Percentiles rank a stretch among this genome's conserved stretches.
Conservation (phyloP, 495 filamentous ascomycete species). For the Thermothielavioides terrestris region DNA sequence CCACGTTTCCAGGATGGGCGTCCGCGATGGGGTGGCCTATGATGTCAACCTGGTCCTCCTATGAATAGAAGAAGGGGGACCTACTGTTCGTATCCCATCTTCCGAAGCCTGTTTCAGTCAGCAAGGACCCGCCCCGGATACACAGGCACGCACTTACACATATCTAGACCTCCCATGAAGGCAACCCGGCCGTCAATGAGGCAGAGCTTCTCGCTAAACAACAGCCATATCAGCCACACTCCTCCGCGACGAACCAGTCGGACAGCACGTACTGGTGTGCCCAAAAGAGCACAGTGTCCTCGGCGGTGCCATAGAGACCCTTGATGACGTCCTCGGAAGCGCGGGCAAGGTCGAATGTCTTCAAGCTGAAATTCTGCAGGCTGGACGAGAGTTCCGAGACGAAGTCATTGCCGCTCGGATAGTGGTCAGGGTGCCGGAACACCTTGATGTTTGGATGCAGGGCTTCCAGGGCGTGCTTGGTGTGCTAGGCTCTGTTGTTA, state of each 20-base stretch:
- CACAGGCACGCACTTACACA: constrained; percentile 34
- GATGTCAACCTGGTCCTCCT: constrained; percentile 18
- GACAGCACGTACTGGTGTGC: constrained; percentile 56
- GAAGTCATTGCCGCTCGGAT: constrained; percentile 57
- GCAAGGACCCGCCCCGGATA: constrained; percentile 4
- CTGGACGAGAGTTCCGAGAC: constrained; percentile 30
- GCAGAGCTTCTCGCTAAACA: constrained; percentile 67
- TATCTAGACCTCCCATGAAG: constrained; percentile 83
- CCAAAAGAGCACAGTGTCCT: constrained; percentile 84
- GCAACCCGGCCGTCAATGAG: constrained; percentile 69
- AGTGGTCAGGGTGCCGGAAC: constrained; percentile 87
- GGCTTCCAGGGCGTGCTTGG: constrained; percentile 70
- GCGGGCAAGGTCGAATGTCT: constrained; percentile 42
- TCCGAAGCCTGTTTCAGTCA: constrained; percentile 41
- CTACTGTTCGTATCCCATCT: constrained; percentile 52
- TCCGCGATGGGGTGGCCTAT: constrained; percentile 73
- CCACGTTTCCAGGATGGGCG: constrained; percentile 68
- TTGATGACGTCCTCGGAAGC: constrained; percentile 60
- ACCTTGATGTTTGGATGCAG: constrained; percentile 83
- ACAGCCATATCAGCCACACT: background rate
- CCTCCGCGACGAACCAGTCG: background rate
- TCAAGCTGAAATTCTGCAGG: constrained; percentile 38
- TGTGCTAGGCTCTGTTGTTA: constrained; percentile 50
- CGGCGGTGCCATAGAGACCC: constrained; percentile 67
- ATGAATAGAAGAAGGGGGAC: constrained; percentile 6